Percentiles rank a stretch among this genome's conserved stretches.
Evolutionary conservation across 2,329 filamentous ascomycete genomes (phyloP).

Genomic region (Neurospora crassa): DNA sequence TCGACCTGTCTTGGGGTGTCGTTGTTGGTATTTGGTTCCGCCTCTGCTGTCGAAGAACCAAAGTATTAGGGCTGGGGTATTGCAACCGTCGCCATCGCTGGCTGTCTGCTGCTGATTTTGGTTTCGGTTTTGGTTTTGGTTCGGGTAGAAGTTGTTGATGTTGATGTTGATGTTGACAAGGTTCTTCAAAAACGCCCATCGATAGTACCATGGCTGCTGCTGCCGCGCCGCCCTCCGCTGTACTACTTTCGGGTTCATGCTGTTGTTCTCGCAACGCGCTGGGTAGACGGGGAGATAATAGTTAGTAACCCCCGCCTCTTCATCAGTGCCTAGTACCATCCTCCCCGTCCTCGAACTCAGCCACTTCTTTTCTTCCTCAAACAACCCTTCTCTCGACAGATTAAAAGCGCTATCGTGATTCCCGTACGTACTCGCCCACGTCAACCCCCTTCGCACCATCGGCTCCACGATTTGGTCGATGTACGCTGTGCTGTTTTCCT

Average conservation of each 20-base stretch:
- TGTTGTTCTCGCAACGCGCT: constrained; percentile 7
- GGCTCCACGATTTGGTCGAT: constrained; percentile 39
- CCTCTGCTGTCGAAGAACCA: constrained; percentile 55
- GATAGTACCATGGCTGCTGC: background rate
- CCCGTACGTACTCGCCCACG: constrained; percentile 50
- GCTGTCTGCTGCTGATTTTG: background rate
- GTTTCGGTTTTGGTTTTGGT: background rate
- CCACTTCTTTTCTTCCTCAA: constrained; percentile 18
- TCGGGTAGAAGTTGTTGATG: background rate
- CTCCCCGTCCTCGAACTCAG: constrained; percentile 16
- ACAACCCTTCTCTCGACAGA: constrained; percentile 22
- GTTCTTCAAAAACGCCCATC: background rate
- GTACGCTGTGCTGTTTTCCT: constrained; percentile 36
- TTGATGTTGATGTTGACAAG: no score
- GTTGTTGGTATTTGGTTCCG: constrained; percentile 30
- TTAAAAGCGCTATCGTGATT: constrained; percentile 45
- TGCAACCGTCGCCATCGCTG: background rate
- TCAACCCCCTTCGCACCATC: constrained; percentile 32
- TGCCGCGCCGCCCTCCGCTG: no score
- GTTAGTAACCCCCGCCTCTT: constrained; percentile 19
- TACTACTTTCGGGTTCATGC: background rate
- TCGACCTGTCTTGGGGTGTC: constrained; percentile 8
- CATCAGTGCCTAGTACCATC: constrained; percentile 18
- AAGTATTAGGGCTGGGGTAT: constrained; percentile 30
- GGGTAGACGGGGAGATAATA: constrained; percentile 24